Percentiles rank a stretch among this genome's conserved stretches.
Evolutionary conservation across 192 early-diverging fungal genomes (phyloP).

Genomic region (Backusella tuberculispora): DNA sequence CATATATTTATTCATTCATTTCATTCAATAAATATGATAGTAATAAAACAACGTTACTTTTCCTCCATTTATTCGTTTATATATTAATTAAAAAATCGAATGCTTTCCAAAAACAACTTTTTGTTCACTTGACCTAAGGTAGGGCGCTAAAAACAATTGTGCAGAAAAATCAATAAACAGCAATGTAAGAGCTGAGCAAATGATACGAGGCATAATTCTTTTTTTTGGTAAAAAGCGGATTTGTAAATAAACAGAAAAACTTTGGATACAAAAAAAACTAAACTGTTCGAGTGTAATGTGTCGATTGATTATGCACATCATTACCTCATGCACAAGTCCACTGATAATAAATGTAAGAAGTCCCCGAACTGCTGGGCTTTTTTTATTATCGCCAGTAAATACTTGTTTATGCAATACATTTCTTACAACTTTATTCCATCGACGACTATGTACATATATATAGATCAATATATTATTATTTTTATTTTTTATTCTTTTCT

Average conservation of each 20-base stretch:
- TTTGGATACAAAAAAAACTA: conserved; percentile 2
- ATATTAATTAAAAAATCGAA: neutral
- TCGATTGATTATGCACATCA: neutral
- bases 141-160: neutral
- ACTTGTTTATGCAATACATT: neutral
- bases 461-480: neutral
- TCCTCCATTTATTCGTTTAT: neutral
- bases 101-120: neutral
- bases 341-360: neutral
- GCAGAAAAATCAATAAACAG: neutral
- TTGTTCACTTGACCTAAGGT: neutral
- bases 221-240: neutral
- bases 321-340: neutral
- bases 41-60: neutral
- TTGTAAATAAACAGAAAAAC: neutral
- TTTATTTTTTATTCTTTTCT: no score
- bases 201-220: neutral
- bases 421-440: neutral
- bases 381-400: neutral
- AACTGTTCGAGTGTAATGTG: neutral
- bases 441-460: neutral
- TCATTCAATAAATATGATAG: neutral
- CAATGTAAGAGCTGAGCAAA: neutral
- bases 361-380: neutral
- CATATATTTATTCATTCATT: neutral